phyloP scores from a whole-genome alignment of 139 green algal species.

The Tetradesmus lagerheimii region DNA sequence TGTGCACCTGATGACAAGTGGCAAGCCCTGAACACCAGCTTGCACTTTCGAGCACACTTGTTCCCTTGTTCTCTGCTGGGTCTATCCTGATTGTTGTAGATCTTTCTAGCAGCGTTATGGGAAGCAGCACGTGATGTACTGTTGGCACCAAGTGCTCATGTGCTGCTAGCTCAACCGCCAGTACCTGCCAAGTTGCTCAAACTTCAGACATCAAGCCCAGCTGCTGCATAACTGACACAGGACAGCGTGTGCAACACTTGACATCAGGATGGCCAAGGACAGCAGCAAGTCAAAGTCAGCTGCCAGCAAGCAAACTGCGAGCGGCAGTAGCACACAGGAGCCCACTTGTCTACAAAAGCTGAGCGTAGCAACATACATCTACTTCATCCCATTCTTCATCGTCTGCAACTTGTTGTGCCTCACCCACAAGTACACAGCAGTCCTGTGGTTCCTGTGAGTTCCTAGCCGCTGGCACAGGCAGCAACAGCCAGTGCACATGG shows the following conservation, averaged over 20 bases:
- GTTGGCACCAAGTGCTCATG: neutral
- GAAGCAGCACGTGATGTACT: neutral
- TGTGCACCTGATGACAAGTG: neutral
- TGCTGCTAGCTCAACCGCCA: neutral
- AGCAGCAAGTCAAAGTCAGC: neutral
- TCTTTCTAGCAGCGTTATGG: neutral
- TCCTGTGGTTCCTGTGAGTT: slow-evolving; percentile 39
- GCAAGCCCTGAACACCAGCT: neutral
- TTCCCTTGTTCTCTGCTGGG: too few species aligned
- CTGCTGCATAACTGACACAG: neutral
- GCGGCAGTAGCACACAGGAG: neutral
- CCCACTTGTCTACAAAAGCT: slow-evolving; percentile 7
- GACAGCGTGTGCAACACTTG: neutral
- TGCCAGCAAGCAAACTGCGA: neutral
- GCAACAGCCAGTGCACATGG: neutral
- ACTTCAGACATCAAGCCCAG: neutral
- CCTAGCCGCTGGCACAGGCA: neutral
- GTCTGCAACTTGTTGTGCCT: slow-evolving; percentile 38
- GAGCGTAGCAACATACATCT: slow-evolving; percentile 41
- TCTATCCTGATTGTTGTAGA: neutral
- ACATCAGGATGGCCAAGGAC: neutral
- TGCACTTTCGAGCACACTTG: neutral
- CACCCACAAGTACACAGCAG: slow-evolving; percentile 30
- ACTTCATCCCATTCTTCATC: slow-evolving; percentile 47
- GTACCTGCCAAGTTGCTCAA: neutral